phyloP scores from a whole-genome alignment of 371 early-diverging fungal genomes.

The Mortierella sp. region DNA sequence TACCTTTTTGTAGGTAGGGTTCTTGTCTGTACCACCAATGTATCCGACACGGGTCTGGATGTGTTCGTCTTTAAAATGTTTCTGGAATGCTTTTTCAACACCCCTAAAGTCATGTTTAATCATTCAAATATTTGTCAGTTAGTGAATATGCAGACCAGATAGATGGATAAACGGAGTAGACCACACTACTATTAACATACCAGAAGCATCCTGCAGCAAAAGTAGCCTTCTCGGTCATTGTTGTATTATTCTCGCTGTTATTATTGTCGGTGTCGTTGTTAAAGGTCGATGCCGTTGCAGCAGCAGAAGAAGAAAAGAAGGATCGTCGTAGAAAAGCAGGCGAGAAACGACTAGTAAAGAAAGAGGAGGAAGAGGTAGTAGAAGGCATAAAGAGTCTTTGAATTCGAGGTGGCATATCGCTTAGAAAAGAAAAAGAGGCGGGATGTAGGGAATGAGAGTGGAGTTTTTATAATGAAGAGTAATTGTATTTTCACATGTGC shows the following conservation, averaged over 20 bases:
- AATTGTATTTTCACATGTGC: too few relatives aligned
- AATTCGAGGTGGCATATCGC: neutral
- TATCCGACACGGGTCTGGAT: conserved; percentile 87
- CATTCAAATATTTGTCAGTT: neutral
- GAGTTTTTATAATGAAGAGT: neutral
- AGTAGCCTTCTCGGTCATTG: conserved; percentile 51
- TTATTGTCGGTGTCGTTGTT: conserved; percentile 2
- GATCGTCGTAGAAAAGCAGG: neutral
- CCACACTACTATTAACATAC: conserved; percentile 17
- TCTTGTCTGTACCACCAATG: conserved; percentile 74
- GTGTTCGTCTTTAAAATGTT: conserved; percentile 67
- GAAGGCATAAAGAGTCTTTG: conserved; percentile 1
- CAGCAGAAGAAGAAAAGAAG: neutral
- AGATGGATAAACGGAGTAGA: too few relatives aligned
- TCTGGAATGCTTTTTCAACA: conserved; percentile 85
- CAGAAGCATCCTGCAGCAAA: conserved; percentile 63
- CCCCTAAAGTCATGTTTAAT: conserved; percentile 72
- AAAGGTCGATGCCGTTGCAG: neutral
- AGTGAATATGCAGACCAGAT: neutral
- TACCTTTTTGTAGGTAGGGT: conserved; percentile 76
- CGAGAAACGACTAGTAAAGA: neutral
- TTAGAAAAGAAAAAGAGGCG: neutral
- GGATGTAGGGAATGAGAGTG: neutral
- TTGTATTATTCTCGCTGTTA: conserved; percentile 21
- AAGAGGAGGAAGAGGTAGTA: neutral